Evolutionary conservation across 495 filamentous ascomycete species (phyloP), one percentile per base, ranked within the genome.

Genomic region (Aspergillus ellipticus): DNA sequence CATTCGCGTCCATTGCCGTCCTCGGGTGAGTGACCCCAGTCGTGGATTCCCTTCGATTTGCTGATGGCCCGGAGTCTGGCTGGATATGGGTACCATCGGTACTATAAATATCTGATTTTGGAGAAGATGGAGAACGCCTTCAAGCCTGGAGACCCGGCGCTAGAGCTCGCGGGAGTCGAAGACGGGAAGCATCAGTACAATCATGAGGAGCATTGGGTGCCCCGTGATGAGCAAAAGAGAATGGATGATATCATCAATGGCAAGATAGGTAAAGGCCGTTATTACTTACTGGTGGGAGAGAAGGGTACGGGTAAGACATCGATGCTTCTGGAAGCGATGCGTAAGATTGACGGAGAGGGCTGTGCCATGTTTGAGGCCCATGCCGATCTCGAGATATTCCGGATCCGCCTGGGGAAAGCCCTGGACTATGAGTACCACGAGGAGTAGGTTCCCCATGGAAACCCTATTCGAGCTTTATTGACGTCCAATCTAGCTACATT

Each of bases 231-330:
- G 74, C 94, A 98, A 65, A 61, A 69, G 7, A 81, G 80, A 47
- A 87, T 97, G 52, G 88, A 97, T 65, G 68, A 63, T 3, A 95
- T 98, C 57, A 80, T 98, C 17, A 66, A 79, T 42, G 94, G 93
- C 2, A 59, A 73, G 1, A 73, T 79, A 7, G 68, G 69, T 1
- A 28, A 28, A 28, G 94, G 94, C 9, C 90, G 92, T 62, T 98
- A 98, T 65, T 89, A 92, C 73, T 74, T 98, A 0, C 76, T 98
- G n/a, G 85, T 97, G 48, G 94, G 94, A 17, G 94, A 98, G 64
- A 96, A 97, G 72, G 94, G 94, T 15, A 95, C 90, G 1, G 94
- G 94, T 2, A 98, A 98, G 73, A 92, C 88, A 15, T 92, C 88
- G 41, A 97, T 98, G 94, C 73, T 98, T 8, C 79, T 98, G 35